Evolutionary conservation across 345 rosid genomes (phyloP).

Genomic region (Syzygium jambos): DNA sequence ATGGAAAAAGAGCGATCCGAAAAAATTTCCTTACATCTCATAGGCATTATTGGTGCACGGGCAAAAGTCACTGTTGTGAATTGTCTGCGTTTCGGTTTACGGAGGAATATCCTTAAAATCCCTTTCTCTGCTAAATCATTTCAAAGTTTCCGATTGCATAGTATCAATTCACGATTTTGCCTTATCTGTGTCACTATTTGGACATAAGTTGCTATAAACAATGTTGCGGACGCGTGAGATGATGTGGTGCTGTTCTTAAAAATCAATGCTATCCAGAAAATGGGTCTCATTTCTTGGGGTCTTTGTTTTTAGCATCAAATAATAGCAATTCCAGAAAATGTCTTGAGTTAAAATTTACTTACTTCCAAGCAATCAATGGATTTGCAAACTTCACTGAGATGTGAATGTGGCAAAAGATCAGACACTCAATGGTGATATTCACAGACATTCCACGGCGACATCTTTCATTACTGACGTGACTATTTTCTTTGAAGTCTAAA

Average conservation of each 20-base stretch:
- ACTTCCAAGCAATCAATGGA: neutral
- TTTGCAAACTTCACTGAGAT: neutral
- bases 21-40: neutral
- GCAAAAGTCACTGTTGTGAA: neutral
- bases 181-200: neutral
- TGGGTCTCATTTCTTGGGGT: neutral
- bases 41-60: neutral
- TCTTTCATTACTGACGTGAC: neutral
- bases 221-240: neutral
- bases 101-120: neutral
- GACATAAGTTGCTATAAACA: neutral
- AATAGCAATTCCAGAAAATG: neutral
- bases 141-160: too few relatives aligned
- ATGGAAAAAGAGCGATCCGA: too few relatives aligned
- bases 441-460: neutral
- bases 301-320: neutral
- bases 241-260: neutral
- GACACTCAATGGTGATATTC: neutral
- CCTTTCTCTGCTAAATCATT: neutral
- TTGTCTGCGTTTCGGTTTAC: neutral
- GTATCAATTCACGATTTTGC: too few relatives aligned
- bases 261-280: neutral
- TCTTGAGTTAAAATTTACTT: neutral
- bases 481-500: neutral
- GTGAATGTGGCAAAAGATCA: neutral